A percentile compares a stretch with the other conserved stretches of the same genome.
Conservation (phyloP, 805 yeast species). For the Wickerhamomyces subpelliculosus region DNA sequence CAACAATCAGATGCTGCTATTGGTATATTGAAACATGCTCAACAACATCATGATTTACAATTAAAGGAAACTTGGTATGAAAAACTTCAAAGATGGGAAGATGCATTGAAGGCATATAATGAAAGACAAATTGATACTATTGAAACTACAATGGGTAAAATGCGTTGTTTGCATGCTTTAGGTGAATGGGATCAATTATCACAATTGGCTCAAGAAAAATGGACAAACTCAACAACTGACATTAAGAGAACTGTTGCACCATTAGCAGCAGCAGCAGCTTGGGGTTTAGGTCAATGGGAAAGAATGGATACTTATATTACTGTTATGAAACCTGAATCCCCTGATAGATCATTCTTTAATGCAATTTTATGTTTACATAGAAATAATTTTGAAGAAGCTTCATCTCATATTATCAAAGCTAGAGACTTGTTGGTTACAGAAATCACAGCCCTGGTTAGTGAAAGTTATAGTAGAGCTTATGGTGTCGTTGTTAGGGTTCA, state of each 20-base stretch:
- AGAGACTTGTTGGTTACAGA: conserved; percentile 89
- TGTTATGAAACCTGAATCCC: conserved; percentile 87
- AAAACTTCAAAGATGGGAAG: conserved; percentile 96
- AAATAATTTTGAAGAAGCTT: conserved; percentile 77
- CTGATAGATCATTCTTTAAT: conserved; percentile 91
- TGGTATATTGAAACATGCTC: conserved; percentile 92
- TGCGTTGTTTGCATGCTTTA: conserved; percentile 96
- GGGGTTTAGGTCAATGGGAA: conserved; percentile 98
- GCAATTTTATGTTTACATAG: conserved; percentile 84
- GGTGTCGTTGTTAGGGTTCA: conserved; percentile 95
- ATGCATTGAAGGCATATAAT: conserved; percentile 85
- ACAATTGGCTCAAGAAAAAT: conserved; percentile 76
- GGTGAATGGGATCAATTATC: conserved; percentile 97
- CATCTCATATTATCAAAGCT: conserved; percentile 71
- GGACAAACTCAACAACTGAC: conserved; percentile 71
- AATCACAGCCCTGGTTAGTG: conserved; percentile 89
- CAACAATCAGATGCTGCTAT: conserved; percentile 98
- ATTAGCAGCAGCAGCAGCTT: conserved; percentile 96
- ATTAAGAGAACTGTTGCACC: conserved; percentile 86
- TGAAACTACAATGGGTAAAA: conserved; percentile 93
- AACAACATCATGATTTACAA: conserved; percentile 82
- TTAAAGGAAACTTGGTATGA: conserved; percentile 97
- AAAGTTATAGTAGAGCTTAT: conserved; percentile 93
- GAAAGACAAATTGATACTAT: conserved; percentile 70
- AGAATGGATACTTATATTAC: conserved; percentile 85